Evolutionary conservation across 345 rosid genomes (phyloP).

Genomic region (Citrus medica): DNA sequence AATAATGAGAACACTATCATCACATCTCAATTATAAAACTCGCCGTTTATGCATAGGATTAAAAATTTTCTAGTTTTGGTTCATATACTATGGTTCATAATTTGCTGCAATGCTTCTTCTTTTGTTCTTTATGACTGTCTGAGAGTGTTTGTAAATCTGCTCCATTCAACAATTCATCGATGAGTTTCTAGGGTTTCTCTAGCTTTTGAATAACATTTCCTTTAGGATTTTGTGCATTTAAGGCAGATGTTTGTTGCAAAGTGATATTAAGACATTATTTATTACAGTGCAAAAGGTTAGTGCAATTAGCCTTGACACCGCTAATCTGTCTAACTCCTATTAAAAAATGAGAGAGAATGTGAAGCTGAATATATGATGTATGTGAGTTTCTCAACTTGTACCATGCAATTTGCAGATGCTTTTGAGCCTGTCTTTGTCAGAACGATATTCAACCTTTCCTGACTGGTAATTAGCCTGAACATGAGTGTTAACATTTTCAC

Average conservation of each 20-base stretch:
- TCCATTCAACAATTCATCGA: not conserved
- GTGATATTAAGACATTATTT: not conserved
- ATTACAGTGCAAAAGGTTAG: not conserved
- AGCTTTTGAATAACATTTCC: not conserved
- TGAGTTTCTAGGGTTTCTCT: not conserved
- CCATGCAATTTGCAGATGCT: not conserved
- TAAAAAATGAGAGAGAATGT: not conserved
- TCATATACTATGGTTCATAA: not conserved
- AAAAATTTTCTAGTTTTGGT: not conserved
- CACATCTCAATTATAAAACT: not conserved
- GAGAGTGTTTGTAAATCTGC: not conserved
- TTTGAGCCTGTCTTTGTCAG: not conserved
- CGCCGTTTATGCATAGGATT: not conserved
- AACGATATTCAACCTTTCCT: not conserved
- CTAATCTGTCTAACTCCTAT: not conserved
- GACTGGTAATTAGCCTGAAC: not conserved
- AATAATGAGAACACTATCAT: not conserved
- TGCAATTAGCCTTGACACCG: not conserved
- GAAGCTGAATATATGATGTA: not conserved
- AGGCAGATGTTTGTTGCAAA: not conserved
- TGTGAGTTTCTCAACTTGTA: not conserved
- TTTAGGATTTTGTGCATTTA: not conserved
- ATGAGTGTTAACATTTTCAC: not conserved
- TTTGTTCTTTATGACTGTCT: too few relatives aligned
- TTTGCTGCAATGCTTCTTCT: not conserved